These are phyloP conservation scores for Fomitiporia mediterranea DNA, from an alignment of 1,284 basidiomycete species.

Conservation along the genomic window DNA sequence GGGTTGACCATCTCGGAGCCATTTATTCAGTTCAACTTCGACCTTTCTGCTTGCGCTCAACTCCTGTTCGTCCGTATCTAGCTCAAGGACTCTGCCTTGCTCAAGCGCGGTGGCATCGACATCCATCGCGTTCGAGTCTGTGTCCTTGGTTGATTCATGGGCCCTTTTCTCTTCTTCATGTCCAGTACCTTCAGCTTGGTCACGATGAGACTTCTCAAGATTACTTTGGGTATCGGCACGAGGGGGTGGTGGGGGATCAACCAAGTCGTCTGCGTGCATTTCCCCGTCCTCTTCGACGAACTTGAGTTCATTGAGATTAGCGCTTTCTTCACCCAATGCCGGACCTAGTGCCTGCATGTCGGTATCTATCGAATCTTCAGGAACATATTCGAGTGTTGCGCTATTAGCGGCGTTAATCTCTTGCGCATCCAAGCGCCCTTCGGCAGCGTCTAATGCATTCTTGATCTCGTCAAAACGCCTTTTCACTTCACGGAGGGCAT, in stretches of 20 bases:
- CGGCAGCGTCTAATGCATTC: slow-evolving; percentile 39
- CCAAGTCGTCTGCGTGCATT: not conserved
- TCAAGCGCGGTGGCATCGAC: slow-evolving; percentile 1
- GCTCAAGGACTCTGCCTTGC: slow-evolving; percentile 24
- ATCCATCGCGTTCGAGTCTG: not conserved
- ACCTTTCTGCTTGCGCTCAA: slow-evolving; percentile 34
- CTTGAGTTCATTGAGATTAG: slow-evolving; percentile 77
- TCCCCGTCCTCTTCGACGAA: slow-evolving; percentile 60
- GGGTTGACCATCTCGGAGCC: slow-evolving; percentile 58
- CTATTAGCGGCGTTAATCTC: slow-evolving; percentile 29
- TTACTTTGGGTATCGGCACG: not conserved
- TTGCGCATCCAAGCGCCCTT: too few species aligned
- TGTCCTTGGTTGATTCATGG: not conserved
- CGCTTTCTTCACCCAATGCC: slow-evolving; percentile 77
- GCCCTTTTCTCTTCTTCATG: not conserved
- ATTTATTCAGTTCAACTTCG: slow-evolving; percentile 61
- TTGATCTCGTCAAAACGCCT: slow-evolving; percentile 85
- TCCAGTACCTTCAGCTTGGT: not conserved
- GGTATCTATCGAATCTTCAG: slow-evolving; percentile 64
- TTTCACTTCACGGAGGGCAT: slow-evolving; percentile 80
- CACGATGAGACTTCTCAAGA: not conserved
- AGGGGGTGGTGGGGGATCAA: not conserved
- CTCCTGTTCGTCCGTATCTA: slow-evolving; percentile 32
- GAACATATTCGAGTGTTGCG: slow-evolving; percentile 76
- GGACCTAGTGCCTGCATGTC: slow-evolving; percentile 90